Percentiles rank a stretch among this genome's conserved stretches.
phyloP scores from a whole-genome alignment of 257 asterid genomes.

The Fraxinus cuspidata region DNA sequence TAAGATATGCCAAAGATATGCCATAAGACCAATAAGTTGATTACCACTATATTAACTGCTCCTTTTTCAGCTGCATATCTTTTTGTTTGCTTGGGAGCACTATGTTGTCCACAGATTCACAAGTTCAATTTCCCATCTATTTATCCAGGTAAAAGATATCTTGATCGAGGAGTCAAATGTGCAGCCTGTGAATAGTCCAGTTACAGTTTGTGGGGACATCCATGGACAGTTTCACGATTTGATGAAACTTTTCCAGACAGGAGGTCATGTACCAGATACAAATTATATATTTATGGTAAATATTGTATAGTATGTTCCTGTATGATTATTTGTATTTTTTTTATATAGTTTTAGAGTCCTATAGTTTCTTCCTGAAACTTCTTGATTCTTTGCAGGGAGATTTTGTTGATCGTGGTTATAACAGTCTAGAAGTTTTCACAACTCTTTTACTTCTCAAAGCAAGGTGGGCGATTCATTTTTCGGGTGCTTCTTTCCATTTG shows the following conservation, averaged over 20 bases:
- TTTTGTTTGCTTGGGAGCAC: constrained; percentile 9
- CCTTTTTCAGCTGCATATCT: not conserved
- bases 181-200: constrained; percentile 98
- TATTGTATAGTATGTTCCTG: not conserved
- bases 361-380: constrained; percentile 24
- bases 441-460: constrained; percentile 96
- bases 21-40: no score
- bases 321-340: not conserved
- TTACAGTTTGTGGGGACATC: constrained; percentile 97
- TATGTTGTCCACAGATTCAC: not conserved
- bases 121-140: constrained; percentile 6
- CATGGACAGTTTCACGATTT: constrained; percentile 98
- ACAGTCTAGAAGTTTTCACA: constrained; percentile 95
- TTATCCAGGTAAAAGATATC: constrained; percentile 88
- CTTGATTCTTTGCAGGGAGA: constrained; percentile 67
- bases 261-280: constrained; percentile 98
- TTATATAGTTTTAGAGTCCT: not conserved
- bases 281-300: constrained; percentile 96
- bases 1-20: no score
- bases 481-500: not conserved
- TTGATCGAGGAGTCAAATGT: constrained; percentile 98
- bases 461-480: constrained; percentile 49
- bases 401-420: constrained; percentile 98
- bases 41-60: not conserved
- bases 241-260: constrained; percentile 98